Evolutionary conservation across 768 basidiomycete species (phyloP), one percentile per base, ranked within the genome.

Genomic region (Auriscalpium vulgare): DNA sequence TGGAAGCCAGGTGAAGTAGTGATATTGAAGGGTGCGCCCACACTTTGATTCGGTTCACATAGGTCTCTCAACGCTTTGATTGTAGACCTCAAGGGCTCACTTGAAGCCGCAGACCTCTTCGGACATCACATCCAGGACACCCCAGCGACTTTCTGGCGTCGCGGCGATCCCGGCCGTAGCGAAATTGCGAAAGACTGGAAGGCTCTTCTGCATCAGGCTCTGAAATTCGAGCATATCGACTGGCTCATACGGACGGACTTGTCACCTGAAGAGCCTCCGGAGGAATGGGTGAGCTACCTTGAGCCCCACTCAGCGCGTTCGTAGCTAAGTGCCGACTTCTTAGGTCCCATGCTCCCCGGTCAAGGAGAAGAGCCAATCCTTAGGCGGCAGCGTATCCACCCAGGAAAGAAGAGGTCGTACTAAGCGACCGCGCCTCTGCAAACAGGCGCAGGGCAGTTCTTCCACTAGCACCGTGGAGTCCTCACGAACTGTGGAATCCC

Each of bases 21-120:
- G 37, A 56, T 56, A 21, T 45, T 56, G 43, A 56, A 56, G 46
- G 55, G 58, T 56, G 8, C n/a, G 36, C n/a, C 43, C 7, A 3
- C n/a, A 10, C 36, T 3, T 34, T 45, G 11, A 34, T 19, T 50
- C 21, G 29, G 47, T 6, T 13, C 4, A 43, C 13, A 17, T 14
- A 43, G 3, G 40, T 6, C 13, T 43, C 7, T 43, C 4, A 43
- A 13, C 40, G 13, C 1, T 43, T 4, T 43, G 4, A 7, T 4
- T 17, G 14, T 17, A 43, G 40, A 43, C 17, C 13, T 43, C 17
- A 13, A 17, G 4, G 40, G 40, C 40, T 43, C 13, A 4, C 40
- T 43, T 17, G 40, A 43, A 43, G 13, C 40, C 17, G 40, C 40
- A 17, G 40, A 43, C 17, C 40, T 43, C 13, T 13, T 43, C 40